A percentile compares a stretch with the other conserved stretches of the same genome.
phyloP scores from a whole-genome alignment of 176 grass and related monocot genomes.

The Oryza meridionalis region DNA sequence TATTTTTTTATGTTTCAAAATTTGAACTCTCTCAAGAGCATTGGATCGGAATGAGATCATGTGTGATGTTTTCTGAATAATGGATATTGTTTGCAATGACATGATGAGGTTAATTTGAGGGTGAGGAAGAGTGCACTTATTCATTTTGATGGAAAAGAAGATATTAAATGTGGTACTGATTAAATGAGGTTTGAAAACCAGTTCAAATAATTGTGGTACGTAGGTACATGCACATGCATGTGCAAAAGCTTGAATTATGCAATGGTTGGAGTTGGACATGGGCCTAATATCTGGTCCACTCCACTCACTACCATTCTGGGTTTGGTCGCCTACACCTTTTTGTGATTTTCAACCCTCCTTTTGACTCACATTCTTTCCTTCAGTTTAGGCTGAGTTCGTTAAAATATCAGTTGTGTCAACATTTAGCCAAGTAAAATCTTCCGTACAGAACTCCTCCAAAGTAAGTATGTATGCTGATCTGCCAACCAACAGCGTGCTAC shows the following conservation, averaged over 20 bases:
- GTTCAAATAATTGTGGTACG: neutral
- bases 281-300: constrained; percentile 59
- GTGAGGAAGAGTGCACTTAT: neutral
- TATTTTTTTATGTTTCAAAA: neutral
- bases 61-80: neutral
- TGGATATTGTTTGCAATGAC: neutral
- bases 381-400: constrained; percentile 23
- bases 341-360: constrained; percentile 30
- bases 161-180: neutral
- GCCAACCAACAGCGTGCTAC: neutral
- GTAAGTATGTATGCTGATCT: neutral
- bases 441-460: neutral
- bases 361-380: neutral
- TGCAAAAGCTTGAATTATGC: neutral
- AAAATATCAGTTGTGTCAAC: neutral
- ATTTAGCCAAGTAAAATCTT: constrained; percentile 14
- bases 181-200: neutral
- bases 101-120: neutral
- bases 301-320: neutral
- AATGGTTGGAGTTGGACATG: constrained; percentile 39
- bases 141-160: neutral
- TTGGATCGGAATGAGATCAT: no score
- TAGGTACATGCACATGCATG: neutral
- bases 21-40: neutral
- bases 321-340: constrained; percentile 7